Evolutionary conservation across 148 eudicot genomes (phyloP), one percentile per base, ranked within the genome.

Genomic region (Pharnaceum exiguum): DNA sequence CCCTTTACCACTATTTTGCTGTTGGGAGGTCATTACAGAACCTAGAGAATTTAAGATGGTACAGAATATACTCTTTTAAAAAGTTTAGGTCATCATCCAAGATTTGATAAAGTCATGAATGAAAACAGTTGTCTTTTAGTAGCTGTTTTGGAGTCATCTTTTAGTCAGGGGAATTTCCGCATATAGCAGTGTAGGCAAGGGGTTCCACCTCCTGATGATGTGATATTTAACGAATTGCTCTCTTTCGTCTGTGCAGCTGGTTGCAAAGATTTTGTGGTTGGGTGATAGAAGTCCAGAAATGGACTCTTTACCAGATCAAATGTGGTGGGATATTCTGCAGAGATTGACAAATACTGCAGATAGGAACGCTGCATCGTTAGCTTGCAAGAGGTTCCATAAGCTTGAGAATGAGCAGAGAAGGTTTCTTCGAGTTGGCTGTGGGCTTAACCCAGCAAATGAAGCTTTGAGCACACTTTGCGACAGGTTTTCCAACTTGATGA

Each of bases 401-500:
- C 68, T 91, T 16, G 97, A 87, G 40, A 84, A 76, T 46, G 90
- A 77, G 55, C 79, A 80, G 57, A 83, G 97, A 55, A 75, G 47
- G 57, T 73, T 31, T 46, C 76, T 91, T 28, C 78, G 82, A 33
- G 79, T 87, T 65, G 96, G 97, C 17, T 87, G 97, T 72, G 96
- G 97, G 39, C 72, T 91, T 65, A 51, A 80, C 70, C 96, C 97
- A 19, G 88, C 89, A 50, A 80, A 79, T 68, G 76, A 84, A 69
- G 83, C 87, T 16, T 71, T 91, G 43, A 58, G 52, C 44, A 56
- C 79, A 43, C 80, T 91, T 40, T 87, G 96, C 72, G 52, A 58
- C 30, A 75, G 97, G 68, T 91, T 91, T 59, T 82, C 79, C 5
- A 82, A 87, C 71, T 76, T 90, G 69, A 70, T 60, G 37, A 87